Percentiles rank a stretch among this genome's conserved stretches.
These are phyloP conservation scores for Exophiala spinifera DNA, from an alignment of 2,329 filamentous ascomycete genomes.

Conservation along the genomic window DNA sequence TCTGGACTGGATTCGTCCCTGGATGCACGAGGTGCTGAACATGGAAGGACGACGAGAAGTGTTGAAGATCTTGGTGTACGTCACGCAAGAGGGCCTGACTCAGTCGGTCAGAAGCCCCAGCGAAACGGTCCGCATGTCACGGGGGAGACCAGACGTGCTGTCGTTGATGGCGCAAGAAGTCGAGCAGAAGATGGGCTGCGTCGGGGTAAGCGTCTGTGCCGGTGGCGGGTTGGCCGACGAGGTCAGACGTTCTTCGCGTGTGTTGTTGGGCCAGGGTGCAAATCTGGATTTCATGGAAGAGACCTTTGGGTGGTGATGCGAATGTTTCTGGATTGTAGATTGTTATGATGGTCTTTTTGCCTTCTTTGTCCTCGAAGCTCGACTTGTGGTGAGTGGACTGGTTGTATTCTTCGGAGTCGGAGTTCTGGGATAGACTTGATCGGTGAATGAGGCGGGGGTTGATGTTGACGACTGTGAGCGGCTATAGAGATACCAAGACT, in stretches of 20 bases:
- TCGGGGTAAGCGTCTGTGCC: constrained; percentile 80
- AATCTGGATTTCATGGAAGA: constrained; percentile 76
- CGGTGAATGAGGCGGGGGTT: too few relatives aligned
- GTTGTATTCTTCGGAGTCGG: too few relatives aligned
- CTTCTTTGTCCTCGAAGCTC: too few relatives aligned
- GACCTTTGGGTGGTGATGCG: constrained; percentile 54
- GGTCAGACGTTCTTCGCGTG: constrained; percentile 65
- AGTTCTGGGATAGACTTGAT: too few relatives aligned
- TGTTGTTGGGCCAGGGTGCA: constrained; percentile 54
- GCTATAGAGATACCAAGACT: too few relatives aligned
- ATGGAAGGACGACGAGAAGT: constrained; percentile 80
- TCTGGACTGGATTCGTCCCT: constrained; percentile 89
- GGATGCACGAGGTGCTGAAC: constrained; percentile 72
- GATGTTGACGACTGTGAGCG: too few relatives aligned
- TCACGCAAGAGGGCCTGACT: constrained; percentile 82
- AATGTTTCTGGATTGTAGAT: background rate
- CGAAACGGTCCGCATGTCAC: constrained; percentile 83
- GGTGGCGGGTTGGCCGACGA: constrained; percentile 73
- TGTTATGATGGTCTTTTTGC: background rate
- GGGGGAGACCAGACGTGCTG: constrained; percentile 79
- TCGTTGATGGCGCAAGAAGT: constrained; percentile 80
- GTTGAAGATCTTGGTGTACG: constrained; percentile 81
- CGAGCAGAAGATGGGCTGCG: constrained; percentile 76
- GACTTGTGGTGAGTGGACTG: too few relatives aligned
- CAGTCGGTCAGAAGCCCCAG: constrained; percentile 75